phyloP scores from a whole-genome alignment of 1,139 yeast genomes.

The Suhomyces guaymorum region DNA sequence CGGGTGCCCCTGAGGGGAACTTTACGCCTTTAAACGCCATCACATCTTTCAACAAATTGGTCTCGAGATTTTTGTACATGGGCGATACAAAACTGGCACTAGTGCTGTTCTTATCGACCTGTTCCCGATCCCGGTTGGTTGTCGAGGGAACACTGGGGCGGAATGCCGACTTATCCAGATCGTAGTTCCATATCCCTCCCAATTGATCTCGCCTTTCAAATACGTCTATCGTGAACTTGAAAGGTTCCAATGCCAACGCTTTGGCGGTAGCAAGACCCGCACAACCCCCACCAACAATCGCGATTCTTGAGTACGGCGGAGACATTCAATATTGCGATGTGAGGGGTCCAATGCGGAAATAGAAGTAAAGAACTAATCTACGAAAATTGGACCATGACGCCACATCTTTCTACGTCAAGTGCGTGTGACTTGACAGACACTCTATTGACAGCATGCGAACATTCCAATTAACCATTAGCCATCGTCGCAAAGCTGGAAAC shows the following conservation, averaged over 20 bases:
- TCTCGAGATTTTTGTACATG: constrained; percentile 50
- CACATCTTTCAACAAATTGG: constrained; percentile 42
- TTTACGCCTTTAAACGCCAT: constrained; percentile 45
- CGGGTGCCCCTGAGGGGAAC: constrained; percentile 32
- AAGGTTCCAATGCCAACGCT: constrained; percentile 45
- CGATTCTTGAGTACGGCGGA: constrained; percentile 22
- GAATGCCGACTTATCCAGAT: constrained; percentile 25
- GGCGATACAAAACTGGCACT: constrained; percentile 35
- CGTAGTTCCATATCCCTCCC: constrained; percentile 55
- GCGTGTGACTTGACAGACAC: too few relatives aligned
- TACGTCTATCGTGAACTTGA: constrained; percentile 35
- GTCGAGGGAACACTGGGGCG: constrained; percentile 28
- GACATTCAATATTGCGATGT: background rate
- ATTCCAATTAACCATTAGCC: too few relatives aligned
- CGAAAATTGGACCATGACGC: too few relatives aligned
- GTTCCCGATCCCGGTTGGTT: background rate
- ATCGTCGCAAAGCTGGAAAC: too few relatives aligned
- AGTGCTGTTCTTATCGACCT: background rate
- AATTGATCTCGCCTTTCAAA: constrained; percentile 42
- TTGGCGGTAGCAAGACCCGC: constrained; percentile 52
- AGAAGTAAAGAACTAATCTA: too few relatives aligned
- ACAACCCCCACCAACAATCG: constrained; percentile 56
- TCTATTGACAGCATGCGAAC: too few relatives aligned
- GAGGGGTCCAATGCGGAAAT: background rate
- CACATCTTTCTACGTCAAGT: too few relatives aligned